Conservation (phyloP, 805 yeast genomes). For the Sugiyamaella marilandica region DNA sequence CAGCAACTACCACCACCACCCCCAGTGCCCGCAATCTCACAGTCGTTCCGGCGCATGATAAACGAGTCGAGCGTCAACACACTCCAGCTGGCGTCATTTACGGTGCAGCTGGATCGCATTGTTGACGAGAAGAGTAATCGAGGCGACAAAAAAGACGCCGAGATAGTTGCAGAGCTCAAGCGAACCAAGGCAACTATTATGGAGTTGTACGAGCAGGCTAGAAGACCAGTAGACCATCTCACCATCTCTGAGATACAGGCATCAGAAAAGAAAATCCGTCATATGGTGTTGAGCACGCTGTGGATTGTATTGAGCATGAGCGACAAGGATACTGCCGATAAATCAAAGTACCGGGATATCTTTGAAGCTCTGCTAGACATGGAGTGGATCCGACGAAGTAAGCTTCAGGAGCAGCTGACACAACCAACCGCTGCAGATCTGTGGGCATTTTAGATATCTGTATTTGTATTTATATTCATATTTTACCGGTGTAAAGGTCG, state of each 20-base stretch:
- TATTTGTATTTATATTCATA: no score
- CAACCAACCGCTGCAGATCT: background rate
- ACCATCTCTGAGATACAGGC: background rate
- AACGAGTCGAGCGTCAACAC: slow-evolving; percentile 27
- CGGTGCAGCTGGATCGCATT: slow-evolving; percentile 28
- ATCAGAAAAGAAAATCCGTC: slow-evolving; percentile 6
- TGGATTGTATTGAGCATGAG: slow-evolving; percentile 15
- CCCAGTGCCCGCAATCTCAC: slow-evolving; percentile 1
- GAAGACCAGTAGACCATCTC: background rate
- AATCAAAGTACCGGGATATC: slow-evolving; percentile 1
- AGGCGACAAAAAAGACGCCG: background rate
- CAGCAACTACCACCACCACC: slow-evolving; percentile 4
- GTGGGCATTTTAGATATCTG: background rate
- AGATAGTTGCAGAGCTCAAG: slow-evolving; percentile 1
- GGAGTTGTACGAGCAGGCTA: slow-evolving; percentile 16
- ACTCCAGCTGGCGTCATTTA: slow-evolving; percentile 31
- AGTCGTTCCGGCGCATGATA: slow-evolving; percentile 11
- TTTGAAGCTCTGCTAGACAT: slow-evolving; percentile 22
- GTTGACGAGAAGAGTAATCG: slow-evolving; percentile 8
- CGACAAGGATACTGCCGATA: background rate
- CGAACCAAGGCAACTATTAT: slow-evolving; percentile 8
- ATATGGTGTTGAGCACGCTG: slow-evolving; percentile 10
- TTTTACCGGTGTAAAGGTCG: no score
- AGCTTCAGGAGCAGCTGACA: slow-evolving; percentile 9
- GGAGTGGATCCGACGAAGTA: slow-evolving; percentile 27